These are phyloP conservation scores for Aaosphaeria pasadenensis DNA, from an alignment of 2,329 filamentous ascomycete genomes.

Conservation along the genomic window DNA sequence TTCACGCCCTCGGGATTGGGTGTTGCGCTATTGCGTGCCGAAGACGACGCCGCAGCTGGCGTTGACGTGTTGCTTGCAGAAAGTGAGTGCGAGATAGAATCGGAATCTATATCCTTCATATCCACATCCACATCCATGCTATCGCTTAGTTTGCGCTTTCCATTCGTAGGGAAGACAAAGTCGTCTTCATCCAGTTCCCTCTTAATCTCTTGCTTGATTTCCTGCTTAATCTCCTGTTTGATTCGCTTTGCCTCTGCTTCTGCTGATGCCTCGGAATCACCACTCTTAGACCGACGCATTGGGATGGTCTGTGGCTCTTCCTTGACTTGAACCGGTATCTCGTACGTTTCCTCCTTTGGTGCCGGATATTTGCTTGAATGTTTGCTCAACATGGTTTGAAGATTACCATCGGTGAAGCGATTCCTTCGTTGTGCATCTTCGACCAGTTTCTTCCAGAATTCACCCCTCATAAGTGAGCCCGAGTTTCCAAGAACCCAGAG, in stretches of 20 bases:
- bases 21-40: slow-evolving; percentile 6
- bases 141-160: slow-evolving; percentile 72
- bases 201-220: slow-evolving; percentile 16
- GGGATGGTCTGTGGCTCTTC: slow-evolving; percentile 19
- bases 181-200: slow-evolving; percentile 72
- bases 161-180: slow-evolving; percentile 59
- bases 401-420: slow-evolving; percentile 70
- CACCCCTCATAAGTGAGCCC: slow-evolving; percentile 76
- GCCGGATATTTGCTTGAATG: slow-evolving; percentile 46
- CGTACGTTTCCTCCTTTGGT: slow-evolving; percentile 6
- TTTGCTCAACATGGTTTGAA: slow-evolving; percentile 53
- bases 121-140: slow-evolving; percentile 33
- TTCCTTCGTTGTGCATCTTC: slow-evolving; percentile 73
- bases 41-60: slow-evolving; percentile 15
- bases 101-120: slow-evolving; percentile 25
- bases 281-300: slow-evolving; percentile 20
- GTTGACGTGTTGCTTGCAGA: slow-evolving; percentile 27
- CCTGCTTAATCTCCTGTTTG: slow-evolving; percentile 4
- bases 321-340: slow-evolving; percentile 19
- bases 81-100: slow-evolving; percentile 6
- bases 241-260: slow-evolving; percentile 2
- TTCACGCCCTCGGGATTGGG: background rate
- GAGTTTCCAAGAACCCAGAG: slow-evolving; percentile 96
- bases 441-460: slow-evolving; percentile 88
- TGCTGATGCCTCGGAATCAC: slow-evolving; percentile 14